phyloP scores from a whole-genome alignment of 208 protist species.

The Leishmania lainsoni region DNA sequence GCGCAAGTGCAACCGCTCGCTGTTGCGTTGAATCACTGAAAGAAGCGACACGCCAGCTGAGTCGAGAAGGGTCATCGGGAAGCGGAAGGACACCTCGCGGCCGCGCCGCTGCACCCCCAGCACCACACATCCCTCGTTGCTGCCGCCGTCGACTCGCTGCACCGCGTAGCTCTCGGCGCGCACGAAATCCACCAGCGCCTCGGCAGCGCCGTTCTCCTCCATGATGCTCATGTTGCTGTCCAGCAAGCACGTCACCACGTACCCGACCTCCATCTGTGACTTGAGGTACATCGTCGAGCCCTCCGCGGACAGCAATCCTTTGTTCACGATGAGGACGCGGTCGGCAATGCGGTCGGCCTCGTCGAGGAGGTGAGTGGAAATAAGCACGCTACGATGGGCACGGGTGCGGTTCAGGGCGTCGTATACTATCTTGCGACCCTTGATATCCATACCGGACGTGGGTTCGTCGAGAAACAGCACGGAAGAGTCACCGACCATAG shows the following conservation, averaged over 20 bases:
- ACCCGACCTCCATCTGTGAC: conserved; percentile 70
- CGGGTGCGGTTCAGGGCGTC: conserved; percentile 54
- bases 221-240: conserved; percentile 35
- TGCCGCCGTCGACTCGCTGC: conserved; percentile 18
- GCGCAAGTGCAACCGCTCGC: conserved; percentile 47
- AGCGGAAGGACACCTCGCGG: conserved; percentile 72
- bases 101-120: conserved; percentile 71
- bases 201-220: conserved; percentile 52
- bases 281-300: conserved; percentile 84
- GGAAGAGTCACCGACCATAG: conserved; percentile 75
- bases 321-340: conserved; percentile 92
- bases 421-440: conserved; percentile 73
- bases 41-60: conserved; percentile 53
- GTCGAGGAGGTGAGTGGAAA: conserved; percentile 94
- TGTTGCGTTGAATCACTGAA: conserved; percentile 38
- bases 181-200: conserved; percentile 54
- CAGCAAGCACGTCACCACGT: conserved; percentile 75
- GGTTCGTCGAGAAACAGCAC: conserved; percentile 92
- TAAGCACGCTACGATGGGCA: conserved; percentile 60
- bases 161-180: conserved; percentile 44
- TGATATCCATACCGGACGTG: conserved; percentile 91
- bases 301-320: conserved; percentile 62
- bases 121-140: conserved; percentile 28
- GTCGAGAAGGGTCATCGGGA: conserved; percentile 59
- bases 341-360: conserved; percentile 96